Base-by-base conservation (phyloP, 306 rosid species). In the Aeschynomene evenia region DNA sequence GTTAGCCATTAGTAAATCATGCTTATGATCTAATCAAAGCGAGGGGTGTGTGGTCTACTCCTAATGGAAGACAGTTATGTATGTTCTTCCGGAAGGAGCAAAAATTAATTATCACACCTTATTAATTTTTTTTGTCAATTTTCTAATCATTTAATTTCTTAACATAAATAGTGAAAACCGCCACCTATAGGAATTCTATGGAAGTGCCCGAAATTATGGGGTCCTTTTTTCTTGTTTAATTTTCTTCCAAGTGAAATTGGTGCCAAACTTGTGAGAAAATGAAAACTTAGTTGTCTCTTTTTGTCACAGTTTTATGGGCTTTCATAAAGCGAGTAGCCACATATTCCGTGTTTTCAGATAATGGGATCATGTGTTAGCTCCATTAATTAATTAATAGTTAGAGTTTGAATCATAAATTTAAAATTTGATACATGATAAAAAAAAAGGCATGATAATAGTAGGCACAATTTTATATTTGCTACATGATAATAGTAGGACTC, bases 161-260 rank as follows among this genome's bases (percentile, higher is more conserved):
- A 26, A 14, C 55, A 56, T 4, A 26, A 56, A 70, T 9, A 19
- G 34, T 5, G 5, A 53, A 68, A 54, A 6, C 33, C 11, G 12
- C 8, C 15, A 7, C 29, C 28, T 46, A 9, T 39, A n/a, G 39
- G 11, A 55, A 18, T 64, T 63, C 29, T 23, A 42, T 70, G 71
- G 62, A 63, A 56, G 34, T 57, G 28, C 49, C 77, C 24, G 16
- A 46, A 77, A 51, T 63, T 37, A 53, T 24, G 67, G 55, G 49
- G 22, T 24, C 16, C n/a, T 43, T 70, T 10, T n/a, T n/a, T n/a
- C n/a, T n/a, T n/a, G n/a, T n/a, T n/a, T n/a, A n/a, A n/a, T n/a
- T n/a, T n/a, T n/a, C n/a, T n/a, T 9, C 7, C 5, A 37, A 21
- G 60, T 42, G 65, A n/a, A n/a, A n/a, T 29, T 37, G 70, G 64